Evolutionary conservation across 768 basidiomycete species (phyloP).

Genomic region (Boletus reticulatus): DNA sequence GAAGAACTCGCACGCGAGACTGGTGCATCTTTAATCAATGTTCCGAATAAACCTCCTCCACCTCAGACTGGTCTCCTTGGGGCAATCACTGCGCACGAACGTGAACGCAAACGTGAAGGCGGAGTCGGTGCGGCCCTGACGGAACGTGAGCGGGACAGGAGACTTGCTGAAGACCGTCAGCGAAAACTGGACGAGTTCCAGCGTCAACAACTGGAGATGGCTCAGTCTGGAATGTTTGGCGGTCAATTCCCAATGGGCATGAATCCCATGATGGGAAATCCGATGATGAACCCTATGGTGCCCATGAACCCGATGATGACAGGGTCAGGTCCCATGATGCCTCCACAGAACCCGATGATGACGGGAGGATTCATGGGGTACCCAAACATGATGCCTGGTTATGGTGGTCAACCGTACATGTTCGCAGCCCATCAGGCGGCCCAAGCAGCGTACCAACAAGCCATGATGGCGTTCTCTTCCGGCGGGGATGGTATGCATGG

Average conservation of each 20-base stretch:
- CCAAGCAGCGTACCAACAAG: slow-evolving; percentile 83
- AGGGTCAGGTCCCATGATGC: slow-evolving; percentile 50
- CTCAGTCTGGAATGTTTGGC: slow-evolving; percentile 76
- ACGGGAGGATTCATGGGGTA: slow-evolving; percentile 49
- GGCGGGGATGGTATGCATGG: slow-evolving; percentile 55
- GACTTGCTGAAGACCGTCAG: slow-evolving; percentile 89
- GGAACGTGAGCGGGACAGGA: slow-evolving; percentile 91
- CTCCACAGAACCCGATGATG: slow-evolving; percentile 48
- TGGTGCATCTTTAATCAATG: slow-evolving; percentile 90
- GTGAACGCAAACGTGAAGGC: slow-evolving; percentile 91
- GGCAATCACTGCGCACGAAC: slow-evolving; percentile 92
- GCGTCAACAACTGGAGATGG: slow-evolving; percentile 85
- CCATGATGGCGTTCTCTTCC: slow-evolving; percentile 81
- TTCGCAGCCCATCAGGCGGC: slow-evolving; percentile 83
- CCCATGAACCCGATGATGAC: slow-evolving; percentile 59
- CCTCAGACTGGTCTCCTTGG: slow-evolving; percentile 95
- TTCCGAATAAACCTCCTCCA: slow-evolving; percentile 92
- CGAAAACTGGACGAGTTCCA: slow-evolving; percentile 91
- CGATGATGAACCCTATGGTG: slow-evolving; percentile 52
- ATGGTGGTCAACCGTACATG: slow-evolving; percentile 71
- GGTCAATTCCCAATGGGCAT: slow-evolving; percentile 42
- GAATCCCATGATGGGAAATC: slow-evolving; percentile 75
- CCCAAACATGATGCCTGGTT: slow-evolving; percentile 40
- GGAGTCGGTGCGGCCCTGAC: slow-evolving; percentile 94
- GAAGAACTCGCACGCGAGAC: slow-evolving; percentile 91